Percentiles rank a stretch among this genome's conserved stretches.
phyloP scores from a whole-genome alignment of 805 yeast species.

The Candida broadrunensis region DNA sequence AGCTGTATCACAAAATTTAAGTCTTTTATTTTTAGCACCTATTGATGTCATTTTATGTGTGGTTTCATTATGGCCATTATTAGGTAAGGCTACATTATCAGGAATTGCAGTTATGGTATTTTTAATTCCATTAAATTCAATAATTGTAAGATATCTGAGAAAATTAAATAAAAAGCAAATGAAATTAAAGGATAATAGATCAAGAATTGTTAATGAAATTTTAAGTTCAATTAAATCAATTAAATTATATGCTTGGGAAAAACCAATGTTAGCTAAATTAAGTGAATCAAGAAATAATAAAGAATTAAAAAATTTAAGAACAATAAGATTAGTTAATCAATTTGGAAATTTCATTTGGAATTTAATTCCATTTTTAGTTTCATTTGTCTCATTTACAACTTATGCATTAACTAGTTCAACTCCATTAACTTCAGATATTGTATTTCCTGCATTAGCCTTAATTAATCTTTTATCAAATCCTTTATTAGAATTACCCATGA shows the following conservation, averaged over 20 bases:
- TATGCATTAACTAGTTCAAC: constrained; percentile 44
- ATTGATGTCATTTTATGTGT: constrained; percentile 52
- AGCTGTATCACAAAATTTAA: constrained; percentile 51
- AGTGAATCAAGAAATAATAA: constrained; percentile 53
- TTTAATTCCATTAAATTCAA: constrained; percentile 57
- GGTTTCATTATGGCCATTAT: constrained; percentile 49
- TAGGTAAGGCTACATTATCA: constrained; percentile 59
- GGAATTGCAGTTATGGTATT: constrained; percentile 53
- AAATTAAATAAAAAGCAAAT: constrained; percentile 50
- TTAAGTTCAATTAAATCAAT: constrained; percentile 59
- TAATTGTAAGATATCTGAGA: constrained; percentile 44
- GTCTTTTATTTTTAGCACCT: constrained; percentile 58
- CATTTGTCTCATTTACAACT: constrained; percentile 57
- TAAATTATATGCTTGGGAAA: constrained; percentile 70
- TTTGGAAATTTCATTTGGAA: constrained; percentile 60
- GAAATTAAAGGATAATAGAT: constrained; percentile 61
- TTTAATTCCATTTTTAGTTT: constrained; percentile 62
- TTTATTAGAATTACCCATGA: constrained; percentile 54
- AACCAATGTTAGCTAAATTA: constrained; percentile 55
- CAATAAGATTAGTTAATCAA: constrained; percentile 39
- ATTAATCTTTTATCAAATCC: constrained; percentile 60
- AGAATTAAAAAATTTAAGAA: constrained; percentile 51
- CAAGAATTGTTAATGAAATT: constrained; percentile 57
- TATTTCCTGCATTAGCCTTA: constrained; percentile 64
- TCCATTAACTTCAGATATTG: constrained; percentile 65